phyloP scores from a whole-genome alignment of 345 rosid genomes.

The Sonneratia caseolaris region DNA sequence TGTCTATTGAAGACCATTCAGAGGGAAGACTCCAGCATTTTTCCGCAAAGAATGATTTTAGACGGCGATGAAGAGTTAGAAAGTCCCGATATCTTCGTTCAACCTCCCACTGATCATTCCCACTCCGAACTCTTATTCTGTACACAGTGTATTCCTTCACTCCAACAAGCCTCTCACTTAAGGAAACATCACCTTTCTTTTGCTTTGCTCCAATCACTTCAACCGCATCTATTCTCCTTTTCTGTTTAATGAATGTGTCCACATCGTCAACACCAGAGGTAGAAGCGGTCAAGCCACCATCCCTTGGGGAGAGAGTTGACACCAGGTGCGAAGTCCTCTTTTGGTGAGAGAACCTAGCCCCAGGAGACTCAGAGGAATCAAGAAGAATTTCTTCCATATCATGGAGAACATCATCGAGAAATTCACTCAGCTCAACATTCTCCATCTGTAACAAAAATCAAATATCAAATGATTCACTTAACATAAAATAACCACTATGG shows the following conservation, averaged over 20 bases:
- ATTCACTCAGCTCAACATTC: constrained; percentile 43
- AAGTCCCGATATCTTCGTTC: constrained; percentile 95
- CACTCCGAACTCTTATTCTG: constrained; percentile 66
- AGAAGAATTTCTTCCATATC: constrained; percentile 97
- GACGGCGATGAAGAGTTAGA: constrained; percentile 63
- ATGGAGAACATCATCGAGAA: constrained; percentile 76
- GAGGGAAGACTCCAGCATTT: constrained; percentile 83
- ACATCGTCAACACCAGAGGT: constrained; percentile 45
- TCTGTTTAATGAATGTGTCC: constrained; percentile 24
- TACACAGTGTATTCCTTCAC: constrained; percentile 88
- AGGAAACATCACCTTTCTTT: constrained; percentile 82
- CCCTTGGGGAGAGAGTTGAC: constrained; percentile 47
- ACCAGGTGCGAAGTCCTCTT: constrained; percentile 40
- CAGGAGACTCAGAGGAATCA: constrained; percentile 62
- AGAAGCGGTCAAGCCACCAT: constrained; percentile 72
- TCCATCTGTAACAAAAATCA: constrained; percentile 35
- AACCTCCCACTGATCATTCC: constrained; percentile 76
- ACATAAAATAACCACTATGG: background rate
- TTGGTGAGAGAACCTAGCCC: constrained; percentile 45
- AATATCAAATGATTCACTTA: constrained; percentile 5
- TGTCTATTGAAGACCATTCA: constrained; percentile 74
- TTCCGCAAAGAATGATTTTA: constrained; percentile 62
- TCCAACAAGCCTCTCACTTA: constrained; percentile 92
- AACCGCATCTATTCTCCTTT: constrained; percentile 54
- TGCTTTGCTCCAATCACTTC: constrained; percentile 90